Evolutionary conservation across 2,329 filamentous ascomycete genomes (phyloP), one percentile per base, ranked within the genome.

Genomic region (Sporothrix humicola): DNA sequence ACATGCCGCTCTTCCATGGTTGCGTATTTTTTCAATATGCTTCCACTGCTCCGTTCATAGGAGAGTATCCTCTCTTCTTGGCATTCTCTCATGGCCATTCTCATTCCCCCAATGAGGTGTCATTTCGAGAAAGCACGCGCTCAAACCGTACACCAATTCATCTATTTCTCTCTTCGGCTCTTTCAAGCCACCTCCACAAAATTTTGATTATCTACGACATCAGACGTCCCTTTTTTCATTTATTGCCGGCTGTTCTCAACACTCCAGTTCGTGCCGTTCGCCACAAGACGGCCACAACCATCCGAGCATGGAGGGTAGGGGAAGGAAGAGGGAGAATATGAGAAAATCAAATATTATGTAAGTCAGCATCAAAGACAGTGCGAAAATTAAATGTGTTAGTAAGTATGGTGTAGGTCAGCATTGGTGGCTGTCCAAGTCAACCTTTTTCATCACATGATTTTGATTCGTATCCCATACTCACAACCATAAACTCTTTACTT

Each of bases 301-400:
- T 42, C 20, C n/a, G 85, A 87, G 75, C 87, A 48, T 15, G 23
- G 20, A 17, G 44, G 15, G 46, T 1, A 50, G 12, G 20, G 8
- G 23, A 44, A 7, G n/a, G 12, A 20, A 4, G 17, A 2, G 6
- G 20, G 6, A 46, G 2, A 12, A 10, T 3, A 23, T 12, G 20
- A 15, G 17, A n/a, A 65, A 2, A n/a, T 5, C 6, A 23, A 20
- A 46, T 23, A 23, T 65, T 65, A 44, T 65, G 59, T 65, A 46
- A 46, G 31, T 37, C 31, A 37, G 5, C 31, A 7, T 37, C 31
- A 7, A 37, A 37, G 31, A 7, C 31, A 37, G 3, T 20, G 10
- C 6, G n/a, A 46, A 10, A 12, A 12, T 46, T 7, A 42, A 23
- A 4, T 3, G 13, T 23, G 9, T 9, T 44, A 20, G 8, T 5